These are phyloP conservation scores for Mycosphaerelloides madeirae DNA, from an alignment of 2,329 filamentous ascomycete species.

Conservation along the genomic window DNA sequence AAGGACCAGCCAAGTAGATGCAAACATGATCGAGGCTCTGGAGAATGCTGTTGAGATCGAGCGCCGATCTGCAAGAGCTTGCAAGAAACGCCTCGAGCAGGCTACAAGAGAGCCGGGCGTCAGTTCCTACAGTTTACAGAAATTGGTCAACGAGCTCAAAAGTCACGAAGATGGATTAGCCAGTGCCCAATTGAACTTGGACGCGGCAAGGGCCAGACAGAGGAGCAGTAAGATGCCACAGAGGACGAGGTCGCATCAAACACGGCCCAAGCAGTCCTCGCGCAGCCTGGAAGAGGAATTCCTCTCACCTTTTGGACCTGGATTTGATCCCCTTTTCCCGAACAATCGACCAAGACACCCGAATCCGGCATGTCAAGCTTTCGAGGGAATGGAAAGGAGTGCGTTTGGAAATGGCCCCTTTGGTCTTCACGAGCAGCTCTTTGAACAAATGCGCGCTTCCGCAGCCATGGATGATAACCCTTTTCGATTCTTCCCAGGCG, in stretches of 20 bases:
- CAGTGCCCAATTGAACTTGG: conserved; percentile 12
- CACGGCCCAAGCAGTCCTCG: conserved; percentile 4
- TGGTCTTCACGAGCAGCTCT: conserved; percentile 16
- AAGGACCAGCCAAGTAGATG: conserved; percentile 8
- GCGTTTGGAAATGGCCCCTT: conserved; percentile 8
- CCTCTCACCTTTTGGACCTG: conserved; percentile 13
- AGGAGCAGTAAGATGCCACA: conserved; percentile 10
- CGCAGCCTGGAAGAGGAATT: conserved; percentile 13
- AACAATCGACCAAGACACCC: conserved; percentile 5
- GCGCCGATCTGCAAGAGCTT: conserved; percentile 15
- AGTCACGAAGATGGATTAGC: conserved; percentile 17
- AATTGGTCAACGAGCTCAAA: conserved; percentile 24
- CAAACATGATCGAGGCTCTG: conserved; percentile 16
- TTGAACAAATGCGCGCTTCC: conserved; percentile 10
- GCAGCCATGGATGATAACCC: conserved; percentile 11
- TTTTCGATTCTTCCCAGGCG: conserved; percentile 19
- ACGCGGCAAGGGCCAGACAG: conserved; percentile 12
- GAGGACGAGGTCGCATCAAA: conserved; percentile 5
- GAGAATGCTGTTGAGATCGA: conserved; percentile 24
- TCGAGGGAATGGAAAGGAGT: conserved; percentile 13
- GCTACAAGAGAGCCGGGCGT: conserved; percentile 21
- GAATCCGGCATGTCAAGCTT: conserved; percentile 18
- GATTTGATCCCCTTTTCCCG: conserved; percentile 7
- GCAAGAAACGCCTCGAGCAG: conserved; percentile 24
- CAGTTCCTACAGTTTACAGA: conserved; percentile 20